Conservation (phyloP, 176 grass and related monocot genomes). For the Oryza officinalis region DNA sequence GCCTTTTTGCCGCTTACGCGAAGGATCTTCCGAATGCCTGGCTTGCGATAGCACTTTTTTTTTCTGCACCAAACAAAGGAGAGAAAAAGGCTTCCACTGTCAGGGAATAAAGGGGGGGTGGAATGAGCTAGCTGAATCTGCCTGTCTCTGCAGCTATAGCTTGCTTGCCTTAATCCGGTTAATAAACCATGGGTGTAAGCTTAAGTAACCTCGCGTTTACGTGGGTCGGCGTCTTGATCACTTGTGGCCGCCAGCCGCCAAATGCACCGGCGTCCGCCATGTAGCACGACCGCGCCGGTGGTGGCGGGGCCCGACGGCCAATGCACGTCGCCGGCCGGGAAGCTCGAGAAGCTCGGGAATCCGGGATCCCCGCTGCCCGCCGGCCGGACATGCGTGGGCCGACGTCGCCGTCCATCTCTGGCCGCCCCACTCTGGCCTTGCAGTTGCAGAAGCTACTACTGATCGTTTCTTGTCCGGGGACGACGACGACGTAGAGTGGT, state of each 20-base stretch:
- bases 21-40: constrained; percentile 30
- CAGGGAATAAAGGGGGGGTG: not conserved
- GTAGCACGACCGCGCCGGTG: not conserved
- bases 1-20: constrained; percentile 54
- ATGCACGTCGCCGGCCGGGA: not conserved
- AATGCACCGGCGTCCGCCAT: not conserved
- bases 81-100: constrained; percentile 30
- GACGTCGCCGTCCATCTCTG: constrained; percentile 22
- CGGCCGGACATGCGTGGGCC: not conserved
- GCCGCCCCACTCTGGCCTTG: constrained; percentile 30
- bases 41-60: not conserved
- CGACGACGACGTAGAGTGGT: not conserved
- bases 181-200: constrained; percentile 13
- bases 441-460: not conserved
- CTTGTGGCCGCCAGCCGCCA: not conserved
- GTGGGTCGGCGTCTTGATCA: constrained; percentile 12
- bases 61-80: constrained; percentile 36
- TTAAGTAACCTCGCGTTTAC: not conserved
- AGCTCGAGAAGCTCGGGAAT: not conserved
- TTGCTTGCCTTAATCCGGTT: constrained; percentile 20
- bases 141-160: not conserved
- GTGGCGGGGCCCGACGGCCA: not conserved
- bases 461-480: not conserved
- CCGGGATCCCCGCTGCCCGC: not conserved
- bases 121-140: not conserved